Conservation (phyloP, 176 grass and related monocot species). For the Eleusine indica region DNA sequence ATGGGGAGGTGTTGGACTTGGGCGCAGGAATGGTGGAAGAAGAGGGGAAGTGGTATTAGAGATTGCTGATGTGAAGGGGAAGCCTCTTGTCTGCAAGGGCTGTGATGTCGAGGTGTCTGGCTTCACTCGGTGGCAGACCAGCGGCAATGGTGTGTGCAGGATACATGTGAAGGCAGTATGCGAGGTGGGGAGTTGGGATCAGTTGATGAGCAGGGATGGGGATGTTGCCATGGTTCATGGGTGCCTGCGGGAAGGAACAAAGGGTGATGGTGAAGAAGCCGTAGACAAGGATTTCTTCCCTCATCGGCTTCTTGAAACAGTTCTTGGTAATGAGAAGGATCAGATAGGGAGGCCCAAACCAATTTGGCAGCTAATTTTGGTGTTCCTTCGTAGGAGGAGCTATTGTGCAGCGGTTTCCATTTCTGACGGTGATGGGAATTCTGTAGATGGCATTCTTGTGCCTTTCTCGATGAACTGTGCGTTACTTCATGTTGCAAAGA, state of each 20-base stretch:
- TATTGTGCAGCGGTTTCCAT: conserved; percentile 67
- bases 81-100: conserved; percentile 61
- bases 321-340: conserved; percentile 47
- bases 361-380: conserved; percentile 90
- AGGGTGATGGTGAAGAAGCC: conserved; percentile 33
- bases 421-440: conserved; percentile 47
- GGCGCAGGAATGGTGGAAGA: conserved; percentile 8
- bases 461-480: conserved; percentile 73
- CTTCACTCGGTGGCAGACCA: background rate
- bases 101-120: conserved; percentile 57
- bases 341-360: conserved; percentile 51
- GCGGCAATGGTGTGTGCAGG: conserved; percentile 23
- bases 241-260: conserved; percentile 29
- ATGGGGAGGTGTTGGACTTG: conserved; percentile 51
- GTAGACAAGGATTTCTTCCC: conserved; percentile 59
- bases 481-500: conserved; percentile 64
- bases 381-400: conserved; percentile 63
- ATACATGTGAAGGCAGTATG: conserved; percentile 67
- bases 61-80: conserved; percentile 58
- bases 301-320: conserved; percentile 63
- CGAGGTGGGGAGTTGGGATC: conserved; percentile 39
- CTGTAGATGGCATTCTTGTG: conserved; percentile 65
- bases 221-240: conserved; percentile 58
- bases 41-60: conserved; percentile 54
- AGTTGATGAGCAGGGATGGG: conserved; percentile 35